These are phyloP conservation scores for Curvularia eragrostidis DNA, from an alignment of 2,329 filamentous ascomycete species.

Conservation along the genomic window DNA sequence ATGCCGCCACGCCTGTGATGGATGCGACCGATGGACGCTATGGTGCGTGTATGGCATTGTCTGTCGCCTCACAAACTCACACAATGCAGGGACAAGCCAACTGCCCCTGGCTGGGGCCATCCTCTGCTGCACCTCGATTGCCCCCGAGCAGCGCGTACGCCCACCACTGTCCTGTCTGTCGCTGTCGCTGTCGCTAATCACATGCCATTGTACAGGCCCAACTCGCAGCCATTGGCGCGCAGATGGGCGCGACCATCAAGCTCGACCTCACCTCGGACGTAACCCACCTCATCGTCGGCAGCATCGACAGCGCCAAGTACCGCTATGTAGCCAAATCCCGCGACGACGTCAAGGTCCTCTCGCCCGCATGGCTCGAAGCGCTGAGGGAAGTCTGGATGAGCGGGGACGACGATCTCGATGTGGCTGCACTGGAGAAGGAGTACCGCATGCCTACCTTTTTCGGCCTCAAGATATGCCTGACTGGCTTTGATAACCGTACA, in stretches of 20 bases:
- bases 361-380: conserved; percentile 82
- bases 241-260: conserved; percentile 87
- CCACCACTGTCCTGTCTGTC: neutral
- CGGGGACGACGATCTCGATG: conserved; percentile 76
- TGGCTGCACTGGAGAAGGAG: conserved; percentile 70
- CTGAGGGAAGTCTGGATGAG: conserved; percentile 80
- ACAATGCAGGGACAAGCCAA: conserved; percentile 38
- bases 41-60: no score
- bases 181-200: conserved; percentile 12
- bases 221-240: conserved; percentile 68
- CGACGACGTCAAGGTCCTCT: conserved; percentile 83
- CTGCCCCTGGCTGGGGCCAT: conserved; percentile 65
- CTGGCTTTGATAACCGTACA: conserved; percentile 71
- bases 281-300: conserved; percentile 91
- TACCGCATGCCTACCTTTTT: conserved; percentile 70
- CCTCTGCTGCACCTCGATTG: conserved; percentile 86
- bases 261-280: conserved; percentile 95
- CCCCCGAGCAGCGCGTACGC: conserved; percentile 75
- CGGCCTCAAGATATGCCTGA: conserved; percentile 70
- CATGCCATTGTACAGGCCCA: conserved; percentile 51
- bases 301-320: conserved; percentile 91
- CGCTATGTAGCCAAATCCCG: conserved; percentile 90
- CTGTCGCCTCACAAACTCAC: conserved; percentile 16
- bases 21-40: conserved; percentile 35
- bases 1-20: conserved; percentile 33